phyloP scores from a whole-genome alignment of 2,329 filamentous ascomycete genomes.

The Fusarium sterilihyphosum region DNA sequence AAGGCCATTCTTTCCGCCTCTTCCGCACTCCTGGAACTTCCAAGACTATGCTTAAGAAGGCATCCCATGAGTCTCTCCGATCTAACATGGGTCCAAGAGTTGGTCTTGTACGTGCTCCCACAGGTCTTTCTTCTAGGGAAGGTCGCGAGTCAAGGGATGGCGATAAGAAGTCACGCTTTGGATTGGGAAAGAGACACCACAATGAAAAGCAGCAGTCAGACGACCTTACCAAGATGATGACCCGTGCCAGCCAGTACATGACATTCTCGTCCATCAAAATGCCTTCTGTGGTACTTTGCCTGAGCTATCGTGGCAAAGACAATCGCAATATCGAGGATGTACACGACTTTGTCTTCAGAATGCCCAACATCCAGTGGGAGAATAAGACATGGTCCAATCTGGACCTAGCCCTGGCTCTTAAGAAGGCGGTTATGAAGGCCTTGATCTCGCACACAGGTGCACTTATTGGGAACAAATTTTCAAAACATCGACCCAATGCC shows the following conservation, averaged over 20 bases:
- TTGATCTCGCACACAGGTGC: constrained; percentile 95
- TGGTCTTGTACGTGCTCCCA: constrained; percentile 56
- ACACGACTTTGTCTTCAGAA: constrained; percentile 95
- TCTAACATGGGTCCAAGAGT: constrained; percentile 54
- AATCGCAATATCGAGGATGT: constrained; percentile 97
- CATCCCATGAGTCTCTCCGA: constrained; percentile 66
- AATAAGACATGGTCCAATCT: constrained; percentile 99
- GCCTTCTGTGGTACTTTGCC: constrained; percentile 91
- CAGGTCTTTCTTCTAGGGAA: constrained; percentile 56
- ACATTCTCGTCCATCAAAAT: constrained; percentile 96
- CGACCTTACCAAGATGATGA: constrained; percentile 96
- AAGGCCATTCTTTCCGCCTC: constrained; percentile 62
- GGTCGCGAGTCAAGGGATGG: constrained; percentile 48
- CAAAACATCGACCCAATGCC: constrained; percentile 83
- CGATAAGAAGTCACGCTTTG: constrained; percentile 67
- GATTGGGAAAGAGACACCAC: constrained; percentile 58
- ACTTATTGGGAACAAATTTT: constrained; percentile 97
- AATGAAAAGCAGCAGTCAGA: constrained; percentile 76
- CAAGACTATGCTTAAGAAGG: constrained; percentile 61
- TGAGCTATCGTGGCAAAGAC: constrained; percentile 96
- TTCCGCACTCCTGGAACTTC: constrained; percentile 58
- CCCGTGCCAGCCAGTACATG: constrained; percentile 95
- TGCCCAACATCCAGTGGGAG: constrained; percentile 93
- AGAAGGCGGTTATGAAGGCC: constrained; percentile 93
- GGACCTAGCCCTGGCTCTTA: constrained; percentile 89